Base-by-base conservation (phyloP, 192 early-diverging fungal species). In the Backusella tarrabulga region DNA sequence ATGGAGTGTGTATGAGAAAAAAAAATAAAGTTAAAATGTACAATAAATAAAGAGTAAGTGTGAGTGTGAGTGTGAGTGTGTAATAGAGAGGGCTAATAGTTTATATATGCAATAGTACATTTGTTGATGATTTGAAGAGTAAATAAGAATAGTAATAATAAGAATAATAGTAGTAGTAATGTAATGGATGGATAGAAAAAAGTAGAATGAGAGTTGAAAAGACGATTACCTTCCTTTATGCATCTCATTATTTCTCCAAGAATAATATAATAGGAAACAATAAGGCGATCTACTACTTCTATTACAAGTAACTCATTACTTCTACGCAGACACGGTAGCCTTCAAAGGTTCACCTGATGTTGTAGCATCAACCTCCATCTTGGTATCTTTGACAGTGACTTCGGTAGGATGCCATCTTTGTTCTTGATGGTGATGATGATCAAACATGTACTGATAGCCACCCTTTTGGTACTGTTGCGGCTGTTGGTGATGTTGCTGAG, bases 331-430 rank as follows among this genome's bases (percentile, higher is more conserved):
- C 3, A 71, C 70, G 46, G 70, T 46, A 17, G 70, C 40, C 41
- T 71, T 71, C 26, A 38, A 44, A 35, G 67, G 67, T 68, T 68
- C 67, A 36, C 29, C 67, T 21, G 71, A 72, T 4, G 56, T 63
- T 4, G 56, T 63, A n/a, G 71, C 26, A 50, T 72, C 71, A 29
- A 72, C 42, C 15, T 72, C 71, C 71, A 72, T 72, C 32, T 72
- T 72, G 23, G 40, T 19, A 29, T 72, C 71, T 14, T 23, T 44
- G 2, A 42, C 23, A 44, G 35, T 32, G 34, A 11, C 2, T 26
- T 72, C 71, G 34, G 35, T 50, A 50, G 46, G 19, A 44, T 19
- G 35, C 71, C 71, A 72, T 50, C 44, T 44, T 50, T 21, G 68
- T 19, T 68, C 26, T 8, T 68, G 34, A 12, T 35, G 34, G 12